phyloP scores from a whole-genome alignment of 2,329 filamentous ascomycete genomes.

The Aspergillus latus region DNA sequence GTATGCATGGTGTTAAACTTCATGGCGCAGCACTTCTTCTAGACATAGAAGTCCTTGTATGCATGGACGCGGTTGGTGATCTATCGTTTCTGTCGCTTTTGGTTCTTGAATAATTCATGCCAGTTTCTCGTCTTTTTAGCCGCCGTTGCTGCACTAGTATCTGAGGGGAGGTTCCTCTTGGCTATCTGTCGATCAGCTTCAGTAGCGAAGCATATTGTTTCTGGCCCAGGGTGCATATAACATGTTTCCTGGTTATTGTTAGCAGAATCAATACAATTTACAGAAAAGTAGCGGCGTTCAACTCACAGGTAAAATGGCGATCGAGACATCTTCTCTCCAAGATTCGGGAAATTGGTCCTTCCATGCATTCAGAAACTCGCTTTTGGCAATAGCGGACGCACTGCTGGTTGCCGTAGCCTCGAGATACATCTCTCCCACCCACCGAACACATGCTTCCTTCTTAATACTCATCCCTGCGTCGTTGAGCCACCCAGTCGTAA shows the following conservation, averaged over 20 bases:
- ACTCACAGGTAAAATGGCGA: conserved; percentile 36
- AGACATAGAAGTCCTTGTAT: conserved; percentile 15
- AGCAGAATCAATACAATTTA: background rate
- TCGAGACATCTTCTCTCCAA: conserved; percentile 39
- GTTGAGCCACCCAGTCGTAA: conserved; percentile 1
- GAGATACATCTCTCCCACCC: conserved; percentile 43
- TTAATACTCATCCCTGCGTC: conserved; percentile 43
- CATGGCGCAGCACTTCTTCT: background rate
- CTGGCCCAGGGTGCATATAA: conserved; percentile 37
- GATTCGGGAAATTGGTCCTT: conserved; percentile 45
- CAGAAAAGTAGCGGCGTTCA: background rate
- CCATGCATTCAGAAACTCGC: conserved; percentile 41
- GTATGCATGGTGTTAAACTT: conserved; percentile 50
- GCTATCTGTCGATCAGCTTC: conserved; percentile 31
- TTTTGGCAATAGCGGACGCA: conserved; percentile 31
- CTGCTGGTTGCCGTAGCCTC: conserved; percentile 38
- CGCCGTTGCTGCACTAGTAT: conserved; percentile 25
- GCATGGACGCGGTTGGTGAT: conserved; percentile 2
- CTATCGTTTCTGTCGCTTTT: conserved; percentile 34
- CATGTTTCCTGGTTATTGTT: conserved; percentile 27
- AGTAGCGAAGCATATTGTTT: conserved; percentile 38
- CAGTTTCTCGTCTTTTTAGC: conserved; percentile 43
- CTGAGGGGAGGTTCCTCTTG: conserved; percentile 26
- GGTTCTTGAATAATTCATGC: conserved; percentile 45
- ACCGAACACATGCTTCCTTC: conserved; percentile 33